phyloP scores from a whole-genome alignment of 805 yeast species.

The Hanseniaspora thailandica region DNA sequence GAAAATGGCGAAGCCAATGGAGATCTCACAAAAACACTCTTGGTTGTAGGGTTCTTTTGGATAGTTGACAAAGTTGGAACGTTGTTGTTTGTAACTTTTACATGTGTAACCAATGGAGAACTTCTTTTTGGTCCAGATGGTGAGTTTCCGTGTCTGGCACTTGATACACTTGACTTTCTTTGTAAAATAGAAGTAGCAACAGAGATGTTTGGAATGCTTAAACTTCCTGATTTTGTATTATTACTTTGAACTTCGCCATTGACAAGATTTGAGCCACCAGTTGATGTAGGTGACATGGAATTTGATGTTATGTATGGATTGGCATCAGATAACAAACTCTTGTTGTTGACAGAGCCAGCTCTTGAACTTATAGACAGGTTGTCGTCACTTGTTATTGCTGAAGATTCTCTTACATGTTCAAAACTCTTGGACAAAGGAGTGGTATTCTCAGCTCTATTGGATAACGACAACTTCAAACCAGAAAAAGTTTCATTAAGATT shows the following conservation, averaged over 20 bases:
- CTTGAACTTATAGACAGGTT: neutral
- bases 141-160: slow-evolving; percentile 18
- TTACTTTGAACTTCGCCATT: neutral
- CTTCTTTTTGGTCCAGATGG: slow-evolving; percentile 42
- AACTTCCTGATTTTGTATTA: neutral
- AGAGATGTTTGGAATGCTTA: slow-evolving; percentile 16
- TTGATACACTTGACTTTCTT: slow-evolving; percentile 23
- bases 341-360: neutral
- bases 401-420: neutral
- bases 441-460: neutral
- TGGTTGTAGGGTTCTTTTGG: slow-evolving; percentile 38
- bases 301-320: neutral
- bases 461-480: neutral
- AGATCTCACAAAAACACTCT: slow-evolving; percentile 27
- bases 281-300: slow-evolving; percentile 2
- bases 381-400: slow-evolving; percentile 5
- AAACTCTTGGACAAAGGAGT: neutral
- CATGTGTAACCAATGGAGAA: slow-evolving; percentile 34
- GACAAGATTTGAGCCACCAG: neutral
- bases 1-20: slow-evolving; percentile 53
- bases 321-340: neutral
- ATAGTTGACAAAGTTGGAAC: slow-evolving; percentile 47
- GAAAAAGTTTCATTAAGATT: neutral
- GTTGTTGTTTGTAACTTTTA: slow-evolving; percentile 20
- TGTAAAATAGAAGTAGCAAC: slow-evolving; percentile 17